Percentiles rank a stretch among this genome's conserved stretches.
Conservation (phyloP, 2,329 filamentous ascomycete genomes). For the Blumeriella jaapii region DNA sequence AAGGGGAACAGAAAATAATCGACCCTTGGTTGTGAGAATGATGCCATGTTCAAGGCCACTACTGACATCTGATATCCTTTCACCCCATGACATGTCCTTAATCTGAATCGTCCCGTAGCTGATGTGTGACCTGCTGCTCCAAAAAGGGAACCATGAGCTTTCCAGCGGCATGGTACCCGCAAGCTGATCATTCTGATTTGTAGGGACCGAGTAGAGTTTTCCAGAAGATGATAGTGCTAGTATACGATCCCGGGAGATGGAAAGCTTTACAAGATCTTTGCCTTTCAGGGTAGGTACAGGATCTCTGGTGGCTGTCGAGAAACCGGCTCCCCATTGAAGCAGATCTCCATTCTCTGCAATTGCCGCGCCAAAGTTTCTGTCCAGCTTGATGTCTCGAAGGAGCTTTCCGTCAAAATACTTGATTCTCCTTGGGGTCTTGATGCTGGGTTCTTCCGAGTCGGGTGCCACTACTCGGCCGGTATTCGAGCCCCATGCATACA, state of each 20-base stretch:
- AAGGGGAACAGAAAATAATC: conserved; percentile 80
- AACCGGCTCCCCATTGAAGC: conserved; percentile 81
- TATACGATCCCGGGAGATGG: conserved; percentile 72
- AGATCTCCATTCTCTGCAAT: conserved; percentile 81
- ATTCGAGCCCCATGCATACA: conserved; percentile 93
- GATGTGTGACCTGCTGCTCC: conserved; percentile 45
- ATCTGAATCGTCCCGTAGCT: conserved; percentile 67
- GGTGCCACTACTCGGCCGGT: conserved; percentile 75
- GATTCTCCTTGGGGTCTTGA: conserved; percentile 74
- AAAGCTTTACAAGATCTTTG: conserved; percentile 67
- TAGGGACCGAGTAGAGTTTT: conserved; percentile 73
- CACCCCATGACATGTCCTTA: conserved; percentile 49
- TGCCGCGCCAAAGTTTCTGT: conserved; percentile 71
- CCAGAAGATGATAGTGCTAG: conserved; percentile 67
- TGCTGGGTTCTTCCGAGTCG: conserved; percentile 59
- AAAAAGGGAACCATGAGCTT: conserved; percentile 61
- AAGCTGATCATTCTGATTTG: conserved; percentile 59
- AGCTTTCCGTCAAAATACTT: conserved; percentile 74
- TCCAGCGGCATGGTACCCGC: conserved; percentile 53
- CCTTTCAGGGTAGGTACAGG: conserved; percentile 67
- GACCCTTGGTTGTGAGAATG: conserved; percentile 71
- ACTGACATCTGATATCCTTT: conserved; percentile 62
- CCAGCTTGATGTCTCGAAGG: conserved; percentile 78
- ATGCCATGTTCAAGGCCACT: conserved; percentile 79
- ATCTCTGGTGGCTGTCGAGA: conserved; percentile 48